These are phyloP conservation scores for Cronartium ribicola DNA, from an alignment of 1,284 basidiomycete genomes.

Conservation along the genomic window DNA sequence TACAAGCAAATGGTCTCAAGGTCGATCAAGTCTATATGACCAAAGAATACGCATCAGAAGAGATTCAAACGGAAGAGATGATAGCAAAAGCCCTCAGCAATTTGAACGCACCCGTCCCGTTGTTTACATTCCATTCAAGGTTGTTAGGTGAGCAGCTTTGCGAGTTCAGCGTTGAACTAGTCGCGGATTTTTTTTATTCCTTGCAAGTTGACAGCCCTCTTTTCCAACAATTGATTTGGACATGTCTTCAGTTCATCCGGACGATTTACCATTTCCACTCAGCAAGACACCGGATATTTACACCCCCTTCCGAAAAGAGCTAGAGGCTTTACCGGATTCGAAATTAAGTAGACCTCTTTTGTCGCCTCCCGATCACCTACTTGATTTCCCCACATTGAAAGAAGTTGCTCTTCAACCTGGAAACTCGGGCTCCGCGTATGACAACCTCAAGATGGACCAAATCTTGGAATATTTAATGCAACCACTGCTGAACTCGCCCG, in stretches of 20 bases:
- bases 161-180: not conserved
- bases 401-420: constrained; percentile 44
- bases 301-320: constrained; percentile 56
- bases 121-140: constrained; percentile 24
- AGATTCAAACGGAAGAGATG: constrained; percentile 36
- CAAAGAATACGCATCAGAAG: constrained; percentile 51
- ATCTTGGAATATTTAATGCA: constrained; percentile 47
- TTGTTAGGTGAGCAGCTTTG: constrained; percentile 19
- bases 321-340: constrained; percentile 54
- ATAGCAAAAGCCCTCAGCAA: constrained; percentile 3
- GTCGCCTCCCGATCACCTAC: constrained; percentile 45
- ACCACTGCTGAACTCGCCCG: constrained; percentile 48
- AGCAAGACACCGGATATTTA: constrained; percentile 56
- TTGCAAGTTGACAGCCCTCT: not conserved
- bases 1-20: constrained; percentile 52
- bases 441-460: constrained; percentile 43
- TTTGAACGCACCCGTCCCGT: constrained; percentile 13
- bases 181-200: not conserved
- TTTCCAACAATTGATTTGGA: not conserved
- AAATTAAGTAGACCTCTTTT: constrained; percentile 50
- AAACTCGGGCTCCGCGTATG: constrained; percentile 34
- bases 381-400: constrained; percentile 43
- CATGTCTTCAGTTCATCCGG: constrained; percentile 50
- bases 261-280: constrained; percentile 55
- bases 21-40: constrained; percentile 55